phyloP scores from a whole-genome alignment of 768 basidiomycete species.

The Lactarius tabidus region DNA sequence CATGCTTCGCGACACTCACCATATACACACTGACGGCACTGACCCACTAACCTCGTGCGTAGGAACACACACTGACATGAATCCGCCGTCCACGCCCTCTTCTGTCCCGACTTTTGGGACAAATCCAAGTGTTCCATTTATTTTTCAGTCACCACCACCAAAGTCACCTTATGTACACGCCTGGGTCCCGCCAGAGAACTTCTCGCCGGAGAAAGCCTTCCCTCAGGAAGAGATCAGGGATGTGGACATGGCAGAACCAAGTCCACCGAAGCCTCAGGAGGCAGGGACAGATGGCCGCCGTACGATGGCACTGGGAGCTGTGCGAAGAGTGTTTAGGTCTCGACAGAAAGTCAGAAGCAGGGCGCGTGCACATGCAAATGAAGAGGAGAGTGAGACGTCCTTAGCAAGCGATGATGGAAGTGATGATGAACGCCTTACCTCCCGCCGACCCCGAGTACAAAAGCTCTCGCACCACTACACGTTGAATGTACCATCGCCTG shows the following conservation, averaged over 20 bases:
- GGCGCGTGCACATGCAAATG: constrained; percentile 27
- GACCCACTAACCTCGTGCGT: constrained; percentile 35
- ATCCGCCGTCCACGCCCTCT: constrained; percentile 34
- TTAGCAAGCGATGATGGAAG: constrained; percentile 48
- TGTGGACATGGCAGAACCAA: constrained; percentile 72
- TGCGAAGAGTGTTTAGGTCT: constrained; percentile 61
- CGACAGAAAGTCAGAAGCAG: constrained; percentile 46
- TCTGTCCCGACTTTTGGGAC: constrained; percentile 53
- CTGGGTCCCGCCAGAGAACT: constrained; percentile 63
- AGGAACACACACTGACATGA: constrained; percentile 46
- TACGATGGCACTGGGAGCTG: constrained; percentile 57
- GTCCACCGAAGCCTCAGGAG: constrained; percentile 51
- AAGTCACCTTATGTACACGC: constrained; percentile 43
- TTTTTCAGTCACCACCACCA: constrained; percentile 56
- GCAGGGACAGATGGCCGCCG: constrained; percentile 38
- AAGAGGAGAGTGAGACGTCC: constrained; percentile 36
- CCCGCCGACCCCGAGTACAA: constrained; percentile 37
- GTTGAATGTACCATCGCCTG: constrained; percentile 67
- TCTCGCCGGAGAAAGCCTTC: constrained; percentile 58
- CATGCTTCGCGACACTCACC: constrained; percentile 19
- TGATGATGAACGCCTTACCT: constrained; percentile 28
- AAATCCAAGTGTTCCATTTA: constrained; percentile 67
- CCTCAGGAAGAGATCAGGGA: constrained; percentile 57
- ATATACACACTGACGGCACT: constrained; percentile 28
- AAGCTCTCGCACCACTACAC: constrained; percentile 79